phyloP scores from a whole-genome alignment of 2,329 filamentous ascomycete genomes.

The Aspergillus piperis region DNA sequence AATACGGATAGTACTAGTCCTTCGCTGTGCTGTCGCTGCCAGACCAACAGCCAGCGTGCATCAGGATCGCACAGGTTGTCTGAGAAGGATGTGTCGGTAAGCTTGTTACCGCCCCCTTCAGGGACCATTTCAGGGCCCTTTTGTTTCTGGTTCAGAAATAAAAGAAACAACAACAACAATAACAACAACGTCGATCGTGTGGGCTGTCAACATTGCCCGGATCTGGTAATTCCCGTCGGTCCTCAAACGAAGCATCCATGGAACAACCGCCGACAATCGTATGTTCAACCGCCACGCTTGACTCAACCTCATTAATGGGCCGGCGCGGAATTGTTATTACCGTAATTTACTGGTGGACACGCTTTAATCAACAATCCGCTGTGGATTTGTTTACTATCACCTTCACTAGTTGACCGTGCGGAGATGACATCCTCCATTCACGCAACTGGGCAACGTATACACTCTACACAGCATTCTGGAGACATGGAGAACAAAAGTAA shows the following conservation, averaged over 20 bases:
- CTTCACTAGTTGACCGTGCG: neutral
- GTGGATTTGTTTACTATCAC: neutral
- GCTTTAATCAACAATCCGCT: conserved; percentile 3
- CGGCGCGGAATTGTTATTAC: neutral
- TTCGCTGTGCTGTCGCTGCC: neutral
- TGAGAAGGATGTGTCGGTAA: neutral
- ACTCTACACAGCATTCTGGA: no score
- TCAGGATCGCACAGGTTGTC: neutral
- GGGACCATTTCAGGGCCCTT: neutral
- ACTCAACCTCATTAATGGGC: conserved; percentile 1
- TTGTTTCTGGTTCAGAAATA: neutral
- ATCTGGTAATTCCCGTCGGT: neutral
- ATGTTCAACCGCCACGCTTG: neutral
- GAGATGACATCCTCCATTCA: conserved; percentile 2
- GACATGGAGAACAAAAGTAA: no score
- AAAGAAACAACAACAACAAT: neutral
- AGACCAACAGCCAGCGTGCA: neutral
- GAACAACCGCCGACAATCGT: neutral
- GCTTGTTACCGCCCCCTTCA: neutral
- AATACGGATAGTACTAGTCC: no score
- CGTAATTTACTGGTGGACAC: conserved; percentile 2
- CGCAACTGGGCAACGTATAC: neutral
- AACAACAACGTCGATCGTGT: neutral
- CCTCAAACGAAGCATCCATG: neutral
- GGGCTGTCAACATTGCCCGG: neutral